Evolutionary conservation across 2,329 filamentous ascomycete genomes (phyloP).

Genomic region (Fusarium sterilihyphosum): DNA sequence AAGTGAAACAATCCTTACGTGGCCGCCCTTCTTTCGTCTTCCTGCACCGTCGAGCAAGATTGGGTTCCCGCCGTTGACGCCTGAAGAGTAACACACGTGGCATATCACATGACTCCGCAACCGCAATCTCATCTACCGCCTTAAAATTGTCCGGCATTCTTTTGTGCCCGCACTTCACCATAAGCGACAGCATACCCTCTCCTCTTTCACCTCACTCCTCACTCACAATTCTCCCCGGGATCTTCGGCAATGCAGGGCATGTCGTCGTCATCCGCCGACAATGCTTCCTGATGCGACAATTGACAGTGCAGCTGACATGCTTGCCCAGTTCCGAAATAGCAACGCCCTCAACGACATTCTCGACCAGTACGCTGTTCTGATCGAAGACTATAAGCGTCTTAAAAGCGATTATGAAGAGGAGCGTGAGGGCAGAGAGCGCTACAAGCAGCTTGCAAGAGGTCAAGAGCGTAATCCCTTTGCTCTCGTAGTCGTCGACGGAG

Average conservation of each 20-base stretch:
- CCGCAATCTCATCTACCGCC: not conserved
- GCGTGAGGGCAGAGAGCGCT: slow-evolving; percentile 61
- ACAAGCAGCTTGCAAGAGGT: slow-evolving; percentile 61
- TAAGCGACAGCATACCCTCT: not conserved
- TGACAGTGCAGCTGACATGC: slow-evolving; percentile 38
- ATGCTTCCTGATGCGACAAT: slow-evolving; percentile 37
- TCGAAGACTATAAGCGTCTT: slow-evolving; percentile 64
- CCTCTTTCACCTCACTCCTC: not conserved
- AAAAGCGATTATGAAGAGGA: slow-evolving; percentile 68
- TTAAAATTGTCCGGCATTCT: not conserved
- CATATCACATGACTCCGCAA: slow-evolving; percentile 8
- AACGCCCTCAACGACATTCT: slow-evolving; percentile 45
- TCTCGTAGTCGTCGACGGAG: slow-evolving; percentile 69
- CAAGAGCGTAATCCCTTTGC: slow-evolving; percentile 67
- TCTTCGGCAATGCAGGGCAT: slow-evolving; percentile 25
- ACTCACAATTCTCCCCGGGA: not conserved
- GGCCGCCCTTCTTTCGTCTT: not conserved
- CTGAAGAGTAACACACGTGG: slow-evolving; percentile 9
- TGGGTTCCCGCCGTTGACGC: slow-evolving; percentile 2
- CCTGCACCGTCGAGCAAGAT: not conserved
- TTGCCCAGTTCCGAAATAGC: slow-evolving; percentile 46
- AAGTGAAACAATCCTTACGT: not conserved
- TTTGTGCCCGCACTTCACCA: slow-evolving; percentile 6
- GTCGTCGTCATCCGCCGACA: slow-evolving; percentile 12
- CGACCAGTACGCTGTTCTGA: slow-evolving; percentile 49